Base-by-base conservation (phyloP, 495 filamentous ascomycete species). In the Xylaria intraflava region DNA sequence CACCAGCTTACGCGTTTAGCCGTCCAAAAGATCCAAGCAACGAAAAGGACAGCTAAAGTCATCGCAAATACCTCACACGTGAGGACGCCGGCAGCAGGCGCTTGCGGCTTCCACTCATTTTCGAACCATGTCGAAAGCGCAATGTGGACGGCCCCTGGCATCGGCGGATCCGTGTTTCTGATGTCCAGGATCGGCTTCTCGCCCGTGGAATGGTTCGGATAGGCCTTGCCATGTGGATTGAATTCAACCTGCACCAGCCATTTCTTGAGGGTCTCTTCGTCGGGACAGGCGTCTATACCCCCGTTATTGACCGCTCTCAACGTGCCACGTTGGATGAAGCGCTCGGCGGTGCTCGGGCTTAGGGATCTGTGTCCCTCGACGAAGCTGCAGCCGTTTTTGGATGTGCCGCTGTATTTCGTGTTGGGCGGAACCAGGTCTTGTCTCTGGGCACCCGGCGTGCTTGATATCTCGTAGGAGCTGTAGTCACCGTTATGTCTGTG, bases 71-170 rank as follows among this genome's bases (percentile, higher is more conserved):
- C 2, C 6, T 2, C 2, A 11, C 14, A 10, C 2, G 6, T 2
- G 14, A 7, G 2, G 10, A 12, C 31, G 6, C 10, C 6, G 11
- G 31, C 5, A 6, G 31, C 31, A 33, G 31, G 5, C 2, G 7
- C 2, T 33, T 12, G 5, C 31, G 27, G 27, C 27, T 29, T 9
- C 50, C 50, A 53, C 50, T 53, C 50, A 0, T 46, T 36, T 14
- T 53, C 50, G 11, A 53, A 46, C 50, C 50, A 46, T 17, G 20
- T 9, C n/a, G 50, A 45, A 17, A 53, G 22, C 11, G 42, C 50
- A 11, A 5, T 2, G 16, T 45, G 16, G 2, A 53, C 22, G 10
- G 27, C 30, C 12, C 11, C 1, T 5, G 41, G 41, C 0, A 53
- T 39, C 1, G 19, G n/a, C 42, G 40, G 50, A 14, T n/a, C 0